Evolutionary conservation across 2,329 filamentous ascomycete genomes (phyloP).

Genomic region (Ophiosphaerella narmari): DNA sequence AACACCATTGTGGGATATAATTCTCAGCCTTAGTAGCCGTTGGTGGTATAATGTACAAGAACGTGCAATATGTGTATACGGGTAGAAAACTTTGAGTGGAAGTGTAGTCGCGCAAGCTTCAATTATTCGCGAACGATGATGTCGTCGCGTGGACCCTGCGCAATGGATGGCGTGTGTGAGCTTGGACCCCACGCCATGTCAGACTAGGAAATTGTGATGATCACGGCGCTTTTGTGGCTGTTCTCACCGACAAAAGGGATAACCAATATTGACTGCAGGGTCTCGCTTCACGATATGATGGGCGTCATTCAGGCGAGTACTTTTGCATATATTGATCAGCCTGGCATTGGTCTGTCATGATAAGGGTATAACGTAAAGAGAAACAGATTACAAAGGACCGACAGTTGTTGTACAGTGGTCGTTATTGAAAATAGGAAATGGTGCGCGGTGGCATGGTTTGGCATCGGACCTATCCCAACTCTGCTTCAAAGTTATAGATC

Average conservation of each 20-base stretch:
- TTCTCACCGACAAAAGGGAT: too few relatives aligned
- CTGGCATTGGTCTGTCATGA: constrained; percentile 21
- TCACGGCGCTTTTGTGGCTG: too few relatives aligned
- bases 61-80: too few relatives aligned
- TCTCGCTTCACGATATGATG: too few relatives aligned
- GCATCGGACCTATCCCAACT: neutral
- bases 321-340: constrained; percentile 4
- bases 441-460: constrained; percentile 10
- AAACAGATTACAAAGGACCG: constrained; percentile 15
- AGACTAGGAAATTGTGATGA: too few relatives aligned
- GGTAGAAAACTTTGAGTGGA: neutral
- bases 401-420: constrained; percentile 20
- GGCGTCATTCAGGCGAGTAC: neutral
- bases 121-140: constrained; percentile 18
- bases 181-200: neutral
- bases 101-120: constrained; percentile 11
- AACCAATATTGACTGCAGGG: too few relatives aligned
- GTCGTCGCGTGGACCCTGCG: constrained; percentile 18
- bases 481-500: constrained; percentile 2
- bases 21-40: too few relatives aligned
- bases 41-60: too few relatives aligned
- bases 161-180: neutral
- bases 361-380: constrained; percentile 24
- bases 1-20: constrained; percentile 40
- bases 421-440: constrained; percentile 10